Evolutionary conservation across 768 basidiomycete genomes (phyloP), one percentile per base, ranked within the genome.

Genomic region (Omphalotus guepiniiformis): DNA sequence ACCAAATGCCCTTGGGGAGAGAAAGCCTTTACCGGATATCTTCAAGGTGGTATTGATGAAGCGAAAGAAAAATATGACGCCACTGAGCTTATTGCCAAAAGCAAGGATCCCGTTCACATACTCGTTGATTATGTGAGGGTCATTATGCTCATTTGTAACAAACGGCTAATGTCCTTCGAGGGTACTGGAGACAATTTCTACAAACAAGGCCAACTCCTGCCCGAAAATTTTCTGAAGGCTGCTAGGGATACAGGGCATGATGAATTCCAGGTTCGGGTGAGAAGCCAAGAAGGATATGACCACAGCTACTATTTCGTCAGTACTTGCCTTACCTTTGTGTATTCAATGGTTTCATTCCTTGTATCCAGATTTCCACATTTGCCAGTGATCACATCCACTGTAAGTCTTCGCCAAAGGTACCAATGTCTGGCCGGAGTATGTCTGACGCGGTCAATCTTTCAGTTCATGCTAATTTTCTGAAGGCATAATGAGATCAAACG

Each of bases 401-500:
- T 90, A 53, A 65, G 87, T 69, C 47, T 12, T 34, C 42, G 9
- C 44, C 27, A 45, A 32, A 12, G 40, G 52, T 45, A 53, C 61
- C 42, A 51, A 21, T 52, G 42, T 6, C 54, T 26, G 8, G 16
- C 43, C 23, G 29, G 47, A 19, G 36, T 51, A 8, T 22, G 21
- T 54, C 28, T n/a, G n/a, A n/a, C n/a, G n/a, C n/a, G n/a, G 51
- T 45, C 39, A 50, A 59, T 42, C 49, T 65, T 36, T 51, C 56
- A 83, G 95, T 85, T 73, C 94, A 97, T 53, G 90, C 92, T 21
- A 85, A 88, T 60, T 86, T 86, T 66, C 72, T 97, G 53, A 91
- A 90, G 59, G 84, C 83, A 16, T 88, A 25, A 46, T 19, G 25
- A 37, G 22, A 37, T n/a, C 36, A n/a, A 37, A 12, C 22, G 2